phyloP scores from a whole-genome alignment of 495 filamentous ascomycete genomes.

The Pseudevernia furfuracea region DNA sequence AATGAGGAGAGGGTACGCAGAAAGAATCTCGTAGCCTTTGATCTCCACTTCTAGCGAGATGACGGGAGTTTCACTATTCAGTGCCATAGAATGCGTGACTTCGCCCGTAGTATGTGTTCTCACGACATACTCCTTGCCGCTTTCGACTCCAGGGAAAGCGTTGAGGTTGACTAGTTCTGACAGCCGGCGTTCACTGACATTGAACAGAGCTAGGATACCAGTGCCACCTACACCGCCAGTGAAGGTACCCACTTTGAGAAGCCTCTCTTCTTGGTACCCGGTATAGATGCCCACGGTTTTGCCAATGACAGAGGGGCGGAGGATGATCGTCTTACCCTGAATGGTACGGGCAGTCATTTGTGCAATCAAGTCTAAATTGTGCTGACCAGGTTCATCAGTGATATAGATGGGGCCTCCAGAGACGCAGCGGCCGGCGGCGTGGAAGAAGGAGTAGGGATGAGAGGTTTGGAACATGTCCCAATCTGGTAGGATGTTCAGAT shows the following conservation, averaged over 20 bases:
- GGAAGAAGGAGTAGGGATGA: constrained; percentile 69
- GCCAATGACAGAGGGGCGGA: constrained; percentile 65
- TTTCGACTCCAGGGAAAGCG: constrained; percentile 62
- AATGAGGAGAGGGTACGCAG: constrained; percentile 55
- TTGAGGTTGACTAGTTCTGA: constrained; percentile 60
- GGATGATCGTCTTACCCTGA: constrained; percentile 61
- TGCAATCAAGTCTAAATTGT: constrained; percentile 62
- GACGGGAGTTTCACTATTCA: constrained; percentile 27
- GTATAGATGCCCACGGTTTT: constrained; percentile 65
- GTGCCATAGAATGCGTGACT: constrained; percentile 43
- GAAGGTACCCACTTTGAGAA: constrained; percentile 77
- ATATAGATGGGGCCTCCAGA: constrained; percentile 90
- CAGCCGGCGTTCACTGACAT: constrained; percentile 50
- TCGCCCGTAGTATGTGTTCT: constrained; percentile 62
- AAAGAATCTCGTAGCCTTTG: constrained; percentile 74
- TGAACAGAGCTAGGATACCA: constrained; percentile 78
- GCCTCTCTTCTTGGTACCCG: constrained; percentile 57
- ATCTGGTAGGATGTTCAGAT: constrained; percentile 71
- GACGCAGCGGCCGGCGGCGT: constrained; percentile 83
- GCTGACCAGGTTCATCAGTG: constrained; percentile 77
- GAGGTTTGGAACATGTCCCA: constrained; percentile 99
- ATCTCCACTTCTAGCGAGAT: constrained; percentile 54
- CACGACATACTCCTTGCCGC: constrained; percentile 54
- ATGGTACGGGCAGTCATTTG: constrained; percentile 69
- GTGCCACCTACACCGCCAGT: constrained; percentile 57